Evolutionary conservation across 495 filamentous ascomycete species (phyloP).

Genomic region (Tuber melanosporum): DNA sequence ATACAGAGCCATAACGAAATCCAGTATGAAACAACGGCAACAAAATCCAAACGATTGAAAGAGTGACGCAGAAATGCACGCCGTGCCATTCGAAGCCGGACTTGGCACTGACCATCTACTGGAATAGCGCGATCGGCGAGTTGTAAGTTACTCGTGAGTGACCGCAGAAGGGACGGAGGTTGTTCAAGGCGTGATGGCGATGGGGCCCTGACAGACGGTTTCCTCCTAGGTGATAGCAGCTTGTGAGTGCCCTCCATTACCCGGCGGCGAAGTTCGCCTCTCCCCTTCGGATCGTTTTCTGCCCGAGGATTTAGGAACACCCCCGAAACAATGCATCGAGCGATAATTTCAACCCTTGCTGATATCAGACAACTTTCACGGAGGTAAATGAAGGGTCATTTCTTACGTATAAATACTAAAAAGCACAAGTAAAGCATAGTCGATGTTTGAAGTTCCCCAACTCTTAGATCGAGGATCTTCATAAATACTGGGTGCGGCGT

Average conservation of each 20-base stretch:
- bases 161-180: conserved; percentile 69
- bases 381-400: background rate
- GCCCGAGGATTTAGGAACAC: conserved; percentile 78
- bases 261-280: conserved; percentile 62
- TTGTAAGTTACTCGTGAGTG: conserved; percentile 62
- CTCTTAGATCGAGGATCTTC: conserved; percentile 45
- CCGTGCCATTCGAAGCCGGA: conserved; percentile 75
- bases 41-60: conserved; percentile 91
- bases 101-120: conserved; percentile 68
- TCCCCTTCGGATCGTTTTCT: conserved; percentile 69
- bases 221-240: conserved; percentile 73
- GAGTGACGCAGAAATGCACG: conserved; percentile 89
- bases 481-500: conserved; percentile 64
- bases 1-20: conserved; percentile 69
- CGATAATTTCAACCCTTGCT: conserved; percentile 59
- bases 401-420: conserved; percentile 77
- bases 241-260: conserved; percentile 65
- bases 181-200: conserved; percentile 42
- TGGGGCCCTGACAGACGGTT: conserved; percentile 46
- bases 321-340: conserved; percentile 83
- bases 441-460: conserved; percentile 66
- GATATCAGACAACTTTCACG: conserved; percentile 20
- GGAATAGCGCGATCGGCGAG: conserved; percentile 47
- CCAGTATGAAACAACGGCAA: conserved; percentile 96
- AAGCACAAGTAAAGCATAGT: conserved; percentile 72